Evolutionary conservation across 2,329 filamentous ascomycete genomes (phyloP), one percentile per base, ranked within the genome.

Genomic region (Neoarthrinium moseri): DNA sequence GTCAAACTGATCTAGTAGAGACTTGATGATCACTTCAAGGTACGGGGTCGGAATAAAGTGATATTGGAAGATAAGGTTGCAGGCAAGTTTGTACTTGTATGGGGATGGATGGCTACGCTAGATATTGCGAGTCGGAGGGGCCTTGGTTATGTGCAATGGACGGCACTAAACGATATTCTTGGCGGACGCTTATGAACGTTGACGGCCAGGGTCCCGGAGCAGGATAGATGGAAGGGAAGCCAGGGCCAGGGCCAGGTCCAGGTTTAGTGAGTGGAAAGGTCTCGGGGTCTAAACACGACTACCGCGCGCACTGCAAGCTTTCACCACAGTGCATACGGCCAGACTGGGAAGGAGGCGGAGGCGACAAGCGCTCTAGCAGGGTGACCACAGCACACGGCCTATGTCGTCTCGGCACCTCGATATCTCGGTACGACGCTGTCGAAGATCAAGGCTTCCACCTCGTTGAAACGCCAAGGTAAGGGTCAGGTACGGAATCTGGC

Each of bases 311-410:
- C 53, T 55, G 57, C 57, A 61, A 57, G 54, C 41, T 57, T 61
- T 60, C 57, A 60, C 61, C 59, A 64, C 64, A 68, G 66, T 65
- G 67, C 64, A 69, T 66, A 67, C 66, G 65, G 65, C 71, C 71
- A 60, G 66, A 71, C 68, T 72, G 65, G 72, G 72, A 74, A 75
- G 72, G 71, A 73, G 71, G 67, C 64, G 60, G 58, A 61, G 59
- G 56, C 51, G 53, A 60, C 58, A 60, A 58, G 57, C 59, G 64
- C 67, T 67, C 64, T 66, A 58, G 61, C 59, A 59, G 58, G 45
- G 43, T 33, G 36, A 34, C 27, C 13, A 34, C 34, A 43, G 35
- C 22, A 42, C 39, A 40, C 34, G 46, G 37, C 41, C 41, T 43
- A 21, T 36, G 20, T 33, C 18, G 15, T 45, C 35, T 45, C 43